phyloP scores from a whole-genome alignment of 176 grass and related monocot species.

The Avena insularis region DNA sequence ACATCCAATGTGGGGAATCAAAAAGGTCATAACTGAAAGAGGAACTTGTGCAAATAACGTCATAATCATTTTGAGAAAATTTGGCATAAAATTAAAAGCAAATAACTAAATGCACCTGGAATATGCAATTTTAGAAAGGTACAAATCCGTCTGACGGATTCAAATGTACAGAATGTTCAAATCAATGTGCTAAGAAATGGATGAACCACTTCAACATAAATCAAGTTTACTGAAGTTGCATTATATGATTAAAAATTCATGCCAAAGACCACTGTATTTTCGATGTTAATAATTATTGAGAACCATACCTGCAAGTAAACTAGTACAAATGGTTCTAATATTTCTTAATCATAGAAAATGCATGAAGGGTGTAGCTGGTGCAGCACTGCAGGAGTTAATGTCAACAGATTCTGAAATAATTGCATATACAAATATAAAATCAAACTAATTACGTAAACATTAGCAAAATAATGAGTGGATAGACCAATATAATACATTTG shows the following conservation, averaged over 20 bases:
- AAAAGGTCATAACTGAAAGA: not conserved
- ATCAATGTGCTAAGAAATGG: too few species aligned
- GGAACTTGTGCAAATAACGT: not conserved
- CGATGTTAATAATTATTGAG: not conserved
- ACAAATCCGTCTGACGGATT: not conserved
- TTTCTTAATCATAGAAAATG: not conserved
- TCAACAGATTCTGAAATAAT: constrained; percentile 10
- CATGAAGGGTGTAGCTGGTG: not conserved
- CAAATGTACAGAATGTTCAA: not conserved
- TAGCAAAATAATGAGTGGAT: not conserved
- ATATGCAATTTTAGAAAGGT: not conserved
- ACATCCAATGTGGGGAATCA: not conserved
- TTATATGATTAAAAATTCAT: not conserved
- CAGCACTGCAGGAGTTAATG: not conserved
- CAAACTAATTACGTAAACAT: not conserved
- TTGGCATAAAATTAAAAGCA: not conserved
- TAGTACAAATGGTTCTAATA: not conserved
- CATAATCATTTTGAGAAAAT: not conserved
- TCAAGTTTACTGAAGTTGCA: not conserved
- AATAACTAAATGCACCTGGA: not conserved
- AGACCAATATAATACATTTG: not conserved
- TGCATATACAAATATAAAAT: not conserved
- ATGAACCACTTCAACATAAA: constrained; percentile 6
- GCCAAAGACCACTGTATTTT: not conserved
- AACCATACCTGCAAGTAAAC: not conserved